Evolutionary conservation across 2,329 filamentous ascomycete species (phyloP).

Genomic region (Alternaria ethzedia): DNA sequence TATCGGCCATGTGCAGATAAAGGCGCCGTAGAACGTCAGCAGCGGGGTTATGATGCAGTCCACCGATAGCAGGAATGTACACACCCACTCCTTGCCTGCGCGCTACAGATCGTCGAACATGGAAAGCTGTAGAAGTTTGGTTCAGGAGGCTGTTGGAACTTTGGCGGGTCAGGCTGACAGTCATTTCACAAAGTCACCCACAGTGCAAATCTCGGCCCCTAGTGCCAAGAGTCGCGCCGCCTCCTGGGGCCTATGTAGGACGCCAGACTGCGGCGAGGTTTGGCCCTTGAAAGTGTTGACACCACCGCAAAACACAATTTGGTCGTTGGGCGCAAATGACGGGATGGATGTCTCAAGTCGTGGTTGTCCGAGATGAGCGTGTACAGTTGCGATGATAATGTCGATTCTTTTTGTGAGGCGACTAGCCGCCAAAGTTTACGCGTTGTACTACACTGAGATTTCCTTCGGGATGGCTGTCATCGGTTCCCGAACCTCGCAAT

Average conservation of each 20-base stretch:
- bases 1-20: conserved; percentile 9
- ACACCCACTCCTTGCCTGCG: neutral
- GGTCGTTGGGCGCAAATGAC: neutral
- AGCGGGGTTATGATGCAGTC: conserved; percentile 9
- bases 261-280: neutral
- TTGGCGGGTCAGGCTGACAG: conserved; percentile 12
- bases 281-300: neutral
- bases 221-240: conserved; percentile 22
- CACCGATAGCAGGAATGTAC: neutral
- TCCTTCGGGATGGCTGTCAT: neutral
- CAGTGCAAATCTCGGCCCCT: conserved; percentile 11
- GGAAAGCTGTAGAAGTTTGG: neutral
- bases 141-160: conserved; percentile 11
- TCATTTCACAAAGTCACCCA: conserved; percentile 18
- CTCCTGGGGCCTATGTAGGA: conserved; percentile 3
- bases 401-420: neutral
- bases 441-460: neutral
- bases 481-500: neutral
- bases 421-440: neutral
- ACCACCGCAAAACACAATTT: conserved; percentile 2
- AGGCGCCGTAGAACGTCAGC: conserved; percentile 13
- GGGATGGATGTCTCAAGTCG: neutral
- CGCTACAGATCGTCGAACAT: conserved; percentile 9
- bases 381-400: neutral
- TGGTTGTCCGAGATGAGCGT: neutral